These are phyloP conservation scores for Avena eriantha DNA, from an alignment of 176 grass and related monocot species.

Conservation along the genomic window DNA sequence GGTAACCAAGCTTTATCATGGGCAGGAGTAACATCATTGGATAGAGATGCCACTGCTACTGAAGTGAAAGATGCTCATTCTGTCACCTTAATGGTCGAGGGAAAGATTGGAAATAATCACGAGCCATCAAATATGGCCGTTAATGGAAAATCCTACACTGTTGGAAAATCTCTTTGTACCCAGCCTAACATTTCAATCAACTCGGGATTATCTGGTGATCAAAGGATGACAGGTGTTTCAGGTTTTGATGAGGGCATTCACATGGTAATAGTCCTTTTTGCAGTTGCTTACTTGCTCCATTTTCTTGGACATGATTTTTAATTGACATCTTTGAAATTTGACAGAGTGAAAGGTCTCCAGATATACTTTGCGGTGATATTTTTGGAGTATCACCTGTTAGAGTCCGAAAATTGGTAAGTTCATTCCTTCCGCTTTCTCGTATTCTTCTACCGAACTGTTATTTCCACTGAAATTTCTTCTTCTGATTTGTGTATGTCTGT, in stretches of 20 bases:
- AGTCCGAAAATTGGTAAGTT: constrained; percentile 68
- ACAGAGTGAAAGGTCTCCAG: constrained; percentile 78
- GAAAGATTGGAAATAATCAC: constrained; percentile 47
- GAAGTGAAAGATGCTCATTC: constrained; percentile 20
- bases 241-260: constrained; percentile 80
- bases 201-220: constrained; percentile 9
- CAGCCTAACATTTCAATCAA: constrained; percentile 3
- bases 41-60: constrained; percentile 17
- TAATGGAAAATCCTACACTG: constrained; percentile 56
- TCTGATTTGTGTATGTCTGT: background rate
- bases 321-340: constrained; percentile 42
- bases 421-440: background rate
- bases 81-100: background rate
- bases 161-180: constrained; percentile 63
- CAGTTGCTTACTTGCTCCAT: constrained; percentile 3
- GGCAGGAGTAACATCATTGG: constrained; percentile 38
- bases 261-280: constrained; percentile 57
- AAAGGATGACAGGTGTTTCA: constrained; percentile 38
- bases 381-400: constrained; percentile 90
- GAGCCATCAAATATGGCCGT: constrained; percentile 57
- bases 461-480: background rate
- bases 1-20: background rate
- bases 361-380: constrained; percentile 91
- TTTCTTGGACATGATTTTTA: constrained; percentile 7
- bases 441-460: background rate